phyloP scores from a whole-genome alignment of 306 rosid genomes.

The Cyclanthera cordifolia region DNA sequence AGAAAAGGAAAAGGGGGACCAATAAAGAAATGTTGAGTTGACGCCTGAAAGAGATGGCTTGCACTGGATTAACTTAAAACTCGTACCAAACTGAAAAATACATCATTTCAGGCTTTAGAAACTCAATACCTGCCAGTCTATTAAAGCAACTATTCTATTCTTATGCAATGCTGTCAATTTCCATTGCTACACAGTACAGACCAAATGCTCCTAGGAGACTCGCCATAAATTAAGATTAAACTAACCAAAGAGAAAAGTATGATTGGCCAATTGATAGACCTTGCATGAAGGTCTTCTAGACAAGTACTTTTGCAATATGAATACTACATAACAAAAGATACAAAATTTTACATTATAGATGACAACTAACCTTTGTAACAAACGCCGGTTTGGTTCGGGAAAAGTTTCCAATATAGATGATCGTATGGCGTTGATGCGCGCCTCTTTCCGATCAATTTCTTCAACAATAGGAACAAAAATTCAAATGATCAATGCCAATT shows the following conservation, averaged over 20 bases:
- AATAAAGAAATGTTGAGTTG: not conserved
- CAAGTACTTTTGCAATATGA: not conserved
- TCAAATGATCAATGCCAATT: conserved; percentile 8
- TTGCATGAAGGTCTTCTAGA: not conserved
- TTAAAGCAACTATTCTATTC: not conserved
- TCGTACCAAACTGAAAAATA: not conserved
- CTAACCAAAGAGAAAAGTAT: not conserved
- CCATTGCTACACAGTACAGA: not conserved
- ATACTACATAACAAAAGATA: not conserved
- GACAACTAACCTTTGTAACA: conserved; percentile 62
- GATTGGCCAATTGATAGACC: not conserved
- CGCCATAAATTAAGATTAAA: not conserved
- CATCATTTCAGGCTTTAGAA: not conserved
- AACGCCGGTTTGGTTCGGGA: conserved; percentile 94
- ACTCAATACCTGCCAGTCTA: not conserved
- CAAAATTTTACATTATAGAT: not conserved
- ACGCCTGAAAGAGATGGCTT: not conserved
- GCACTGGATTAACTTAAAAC: not conserved
- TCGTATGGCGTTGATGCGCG: conserved; percentile 76
- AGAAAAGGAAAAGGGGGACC: not conserved
- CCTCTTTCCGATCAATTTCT: conserved; percentile 93
- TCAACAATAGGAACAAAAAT: conserved; percentile 16
- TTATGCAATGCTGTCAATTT: not conserved
- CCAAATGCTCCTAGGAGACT: not conserved
- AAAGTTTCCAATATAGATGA: conserved; percentile 79